Evolutionary conservation across 768 basidiomycete genomes (phyloP), one percentile per base, ranked within the genome.

Genomic region (Kondoa subrosea): DNA sequence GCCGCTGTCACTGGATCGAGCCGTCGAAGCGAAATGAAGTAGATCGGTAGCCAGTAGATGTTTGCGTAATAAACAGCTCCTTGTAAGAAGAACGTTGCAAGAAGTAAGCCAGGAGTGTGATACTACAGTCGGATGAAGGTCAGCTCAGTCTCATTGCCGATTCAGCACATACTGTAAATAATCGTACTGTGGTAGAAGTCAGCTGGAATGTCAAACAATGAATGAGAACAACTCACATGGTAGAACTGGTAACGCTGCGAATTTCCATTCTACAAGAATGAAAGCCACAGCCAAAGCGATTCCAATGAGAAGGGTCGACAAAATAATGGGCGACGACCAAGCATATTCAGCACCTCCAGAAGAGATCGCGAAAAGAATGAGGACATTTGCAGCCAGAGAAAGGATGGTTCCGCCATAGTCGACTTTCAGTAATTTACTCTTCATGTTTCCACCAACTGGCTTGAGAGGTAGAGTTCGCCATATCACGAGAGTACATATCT

Each of bases 331-430:
- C 30, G 67, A 68, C 4, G 34, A 56, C 67, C 67, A 68, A 26
- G 67, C 34, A 27, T 29, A 68, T 17, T 40, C 64, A 8, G 64
- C 40, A 17, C 67, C 67, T 25, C 67, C 67, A 4, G 67, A 68
- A 3, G 67, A 68, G 3, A 68, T 64, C 27, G 67, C 62, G 29
- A 68, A 56, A 34, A 68, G 63, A 57, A 68, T 50, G n/a, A 68
- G 56, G 50, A 68, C 64, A 56, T 34, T 68, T 29, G 67, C 67
- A 25, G 32, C 67, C 3, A 68, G 64, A 16, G 34, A 25, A 21
- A 68, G 56, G 3, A 68, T 56, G n/a, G 57, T 34, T 26, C 67
- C 67, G 30, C 16, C 56, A 56, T 64, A 68, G 25, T 68, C 67
- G 60, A 68, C 50, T 56, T 68, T 65, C n/a, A 27, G 29, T 27